Conservation (phyloP, 805 yeast species). For the Candida peoriensis region DNA sequence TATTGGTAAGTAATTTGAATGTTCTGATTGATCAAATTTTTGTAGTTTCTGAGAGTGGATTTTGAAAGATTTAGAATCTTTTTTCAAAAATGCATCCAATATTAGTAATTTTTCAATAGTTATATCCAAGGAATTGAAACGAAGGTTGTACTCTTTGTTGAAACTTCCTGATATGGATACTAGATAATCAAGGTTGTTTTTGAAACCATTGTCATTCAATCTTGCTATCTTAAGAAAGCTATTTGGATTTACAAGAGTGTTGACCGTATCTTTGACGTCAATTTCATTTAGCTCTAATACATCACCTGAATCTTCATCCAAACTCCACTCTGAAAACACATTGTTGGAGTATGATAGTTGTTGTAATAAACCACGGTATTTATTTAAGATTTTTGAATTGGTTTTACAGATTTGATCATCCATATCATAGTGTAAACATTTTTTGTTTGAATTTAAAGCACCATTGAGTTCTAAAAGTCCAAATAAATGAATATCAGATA, state of each 20-base stretch:
- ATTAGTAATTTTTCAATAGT: slow-evolving; percentile 36
- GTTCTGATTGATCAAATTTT: slow-evolving; percentile 12
- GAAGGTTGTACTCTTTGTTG: slow-evolving; percentile 13
- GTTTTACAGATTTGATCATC: slow-evolving; percentile 59
- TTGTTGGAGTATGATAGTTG: slow-evolving; percentile 37
- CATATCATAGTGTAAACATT: slow-evolving; percentile 74
- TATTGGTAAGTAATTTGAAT: slow-evolving; percentile 35
- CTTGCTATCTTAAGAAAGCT: slow-evolving; percentile 19
- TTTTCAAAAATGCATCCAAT: slow-evolving; percentile 32
- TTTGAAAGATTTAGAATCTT: slow-evolving; percentile 23
- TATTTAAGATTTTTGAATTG: slow-evolving; percentile 47
- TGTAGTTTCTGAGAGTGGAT: slow-evolving; percentile 23
- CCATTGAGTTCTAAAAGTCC: slow-evolving; percentile 48
- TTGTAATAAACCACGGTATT: slow-evolving; percentile 29
- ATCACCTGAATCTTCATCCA: slow-evolving; percentile 25
- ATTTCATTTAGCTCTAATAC: slow-evolving; percentile 37
- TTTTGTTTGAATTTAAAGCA: slow-evolving; percentile 48
- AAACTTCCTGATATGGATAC: slow-evolving; percentile 13
- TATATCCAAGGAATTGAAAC: slow-evolving; percentile 18
- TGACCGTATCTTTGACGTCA: slow-evolving; percentile 35
- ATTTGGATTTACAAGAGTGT: slow-evolving; percentile 25
- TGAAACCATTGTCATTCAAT: slow-evolving; percentile 14
- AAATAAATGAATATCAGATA: slow-evolving; percentile 40
- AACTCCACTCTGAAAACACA: slow-evolving; percentile 37
- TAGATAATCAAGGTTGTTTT: slow-evolving; percentile 19